These are phyloP conservation scores for Podaxis sp. DNA, from an alignment of 768 basidiomycete species.

Conservation along the genomic window DNA sequence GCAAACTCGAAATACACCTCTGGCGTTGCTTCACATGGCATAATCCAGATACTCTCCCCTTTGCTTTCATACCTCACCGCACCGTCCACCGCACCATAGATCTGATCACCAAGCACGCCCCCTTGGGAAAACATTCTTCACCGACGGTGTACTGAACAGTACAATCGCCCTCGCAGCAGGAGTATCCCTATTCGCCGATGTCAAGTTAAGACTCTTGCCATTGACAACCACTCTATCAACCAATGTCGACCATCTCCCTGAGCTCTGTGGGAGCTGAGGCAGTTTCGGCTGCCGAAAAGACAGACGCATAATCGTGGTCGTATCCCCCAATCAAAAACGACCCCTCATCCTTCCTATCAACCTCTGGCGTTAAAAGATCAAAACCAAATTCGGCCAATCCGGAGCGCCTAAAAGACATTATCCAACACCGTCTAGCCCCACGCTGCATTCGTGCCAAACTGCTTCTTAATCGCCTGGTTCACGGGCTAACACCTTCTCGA, in stretches of 20 bases:
- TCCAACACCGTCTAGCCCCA: constrained; percentile 33
- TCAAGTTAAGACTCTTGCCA: constrained; percentile 21
- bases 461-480: constrained; percentile 19
- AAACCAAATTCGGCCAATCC: constrained; percentile 30
- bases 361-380: constrained; percentile 32
- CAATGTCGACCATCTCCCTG: constrained; percentile 37
- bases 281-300: constrained; percentile 26
- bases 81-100: constrained; percentile 30
- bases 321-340: constrained; percentile 39
- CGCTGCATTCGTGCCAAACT: constrained; percentile 21
- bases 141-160: constrained; percentile 31
- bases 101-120: background rate
- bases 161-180: constrained; percentile 28
- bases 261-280: constrained; percentile 27
- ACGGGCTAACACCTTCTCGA: constrained; percentile 24
- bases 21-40: constrained; percentile 31
- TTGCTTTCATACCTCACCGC: constrained; percentile 18
- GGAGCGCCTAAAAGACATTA: constrained; percentile 35
- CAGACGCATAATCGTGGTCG: constrained; percentile 26
- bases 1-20: constrained; percentile 35
- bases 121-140: background rate
- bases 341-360: constrained; percentile 36
- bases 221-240: constrained; percentile 33
- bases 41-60: constrained; percentile 27
- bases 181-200: constrained; percentile 24